Base-by-base conservation (phyloP, 2,329 filamentous ascomycete species). In the Dryadomyces quercus-mongolicae region DNA sequence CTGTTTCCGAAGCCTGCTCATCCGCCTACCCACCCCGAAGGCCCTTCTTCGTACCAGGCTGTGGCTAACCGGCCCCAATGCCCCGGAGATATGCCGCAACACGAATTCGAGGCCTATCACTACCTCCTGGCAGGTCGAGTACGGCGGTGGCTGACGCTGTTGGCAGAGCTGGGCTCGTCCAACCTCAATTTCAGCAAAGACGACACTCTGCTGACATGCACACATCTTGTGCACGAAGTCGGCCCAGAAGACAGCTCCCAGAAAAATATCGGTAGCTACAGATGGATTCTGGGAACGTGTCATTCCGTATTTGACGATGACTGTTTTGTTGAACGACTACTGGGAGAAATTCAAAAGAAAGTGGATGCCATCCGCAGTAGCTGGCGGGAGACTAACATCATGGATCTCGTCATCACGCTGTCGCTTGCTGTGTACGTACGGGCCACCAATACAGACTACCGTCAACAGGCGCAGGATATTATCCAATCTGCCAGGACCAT, bases 181-280 rank as follows among this genome's bases (percentile, higher is more conserved):
- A 65, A 78, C 56, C 52, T 88, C 3, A 85, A 85, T 57, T 79
- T 86, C 56, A 79, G 76, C 34, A 73, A 72, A 0, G 71, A 78
- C 40, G 69, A 73, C 0, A 77, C 76, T 0, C 69, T 70, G 34
- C 55, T 67, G 0, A 59, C 85, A 0, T 62, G 86, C 1, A 66
- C 67, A 1, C 75, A 78, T 12, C 66, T 86, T 1, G 67, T 73
- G 0, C 57, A 76, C 0, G 76, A 86, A 58, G 72, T 70, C 1
- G 85, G 85, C 1, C 0, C 80, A 80, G 54, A 43, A 20, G 38
- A 12, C 5, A 31, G 1, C 10, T n/a, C 36, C 12, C 16, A 10
- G n/a, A 21, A 25, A 10, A 44, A 4, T 6, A 16, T 38, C 8
- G 21, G 12, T 9, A 34, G 25, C 8, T 38, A 43, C 10, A 15